Evolutionary conservation across 1,284 basidiomycete genomes (phyloP), one percentile per base, ranked within the genome.

Genomic region (Ustilago xerochloae): DNA sequence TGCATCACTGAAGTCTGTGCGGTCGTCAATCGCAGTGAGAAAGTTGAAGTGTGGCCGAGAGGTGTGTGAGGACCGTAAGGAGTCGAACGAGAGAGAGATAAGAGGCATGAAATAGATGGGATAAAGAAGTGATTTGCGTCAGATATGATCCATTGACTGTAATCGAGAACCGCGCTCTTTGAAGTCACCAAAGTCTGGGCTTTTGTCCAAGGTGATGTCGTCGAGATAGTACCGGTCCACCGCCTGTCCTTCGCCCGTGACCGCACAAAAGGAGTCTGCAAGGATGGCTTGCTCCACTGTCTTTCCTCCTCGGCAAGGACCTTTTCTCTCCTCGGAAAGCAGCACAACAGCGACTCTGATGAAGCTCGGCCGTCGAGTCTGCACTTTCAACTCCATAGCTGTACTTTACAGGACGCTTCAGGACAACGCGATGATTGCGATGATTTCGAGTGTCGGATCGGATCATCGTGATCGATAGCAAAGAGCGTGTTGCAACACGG

Each of bases 1-100:
- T 85, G 84, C 83, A 85, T 84, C 24, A 24, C 63, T 36, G 16
- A 30, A 38, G 29, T 60, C 52, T 63, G 47, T 41, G 33, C 36
- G 16, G 12, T 10, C 3, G 48, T 20, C 7, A 28, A 24, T 30
- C 10, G 33, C 29, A 28, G 26, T 16, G 4, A 26, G 33, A 15
- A 20, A 16, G 12, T 24, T 13, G 22, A 3, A 47, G 30, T 20
- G 13, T 26, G 33, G 30, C 6, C 15, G 35, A 48, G 49, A 51
- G n/a, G 6, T 2, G 28, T 30, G n/a, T 16, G 29, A 47, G 20
- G n/a, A 39, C 15, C 7, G 38, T 39, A n/a, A n/a, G n/a, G n/a
- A n/a, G n/a, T 15, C n/a, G 38, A 39, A 20, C n/a, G 38, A 5
- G 38, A 20, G n/a, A 5, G 38, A 39, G 9, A 20, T 7, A 36